These are phyloP conservation scores for Arthrobotrys entomopaga DNA, from an alignment of 2,329 filamentous ascomycete genomes.

Conservation along the genomic window DNA sequence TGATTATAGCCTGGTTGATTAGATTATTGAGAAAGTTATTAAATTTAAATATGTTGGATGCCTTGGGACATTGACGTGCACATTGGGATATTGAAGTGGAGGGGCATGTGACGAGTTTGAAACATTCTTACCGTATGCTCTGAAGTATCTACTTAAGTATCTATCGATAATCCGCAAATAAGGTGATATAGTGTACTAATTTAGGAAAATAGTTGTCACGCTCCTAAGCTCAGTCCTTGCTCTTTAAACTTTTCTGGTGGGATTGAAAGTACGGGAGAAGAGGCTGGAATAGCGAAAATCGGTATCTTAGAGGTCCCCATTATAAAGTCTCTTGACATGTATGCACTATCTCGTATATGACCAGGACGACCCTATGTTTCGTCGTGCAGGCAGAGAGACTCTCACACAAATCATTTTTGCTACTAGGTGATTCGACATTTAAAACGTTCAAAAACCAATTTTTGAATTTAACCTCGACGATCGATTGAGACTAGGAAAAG, in stretches of 20 bases:
- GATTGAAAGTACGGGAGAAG: conserved; percentile 37
- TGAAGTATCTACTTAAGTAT: not conserved
- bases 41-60: conserved; percentile 43
- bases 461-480: too few species aligned
- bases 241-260: conserved; percentile 38
- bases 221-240: conserved; percentile 21
- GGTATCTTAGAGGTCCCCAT: not conserved
- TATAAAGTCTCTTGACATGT: too few species aligned
- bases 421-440: too few species aligned
- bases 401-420: too few species aligned
- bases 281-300: conserved; percentile 18
- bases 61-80: conserved; percentile 26
- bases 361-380: too few species aligned
- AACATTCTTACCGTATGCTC: conserved; percentile 42
- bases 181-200: not conserved
- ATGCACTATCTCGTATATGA: too few species aligned
- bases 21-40: conserved; percentile 48
- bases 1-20: not conserved
- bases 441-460: too few species aligned
- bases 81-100: conserved; percentile 33
- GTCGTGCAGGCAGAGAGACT: too few species aligned
- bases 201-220: conserved; percentile 30
- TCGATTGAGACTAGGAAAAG: too few species aligned
- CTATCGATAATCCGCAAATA: too few species aligned
- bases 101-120: conserved; percentile 46